Conservation (phyloP, 2,329 filamentous ascomycete species). For the Colletotrichum kahawae region DNA sequence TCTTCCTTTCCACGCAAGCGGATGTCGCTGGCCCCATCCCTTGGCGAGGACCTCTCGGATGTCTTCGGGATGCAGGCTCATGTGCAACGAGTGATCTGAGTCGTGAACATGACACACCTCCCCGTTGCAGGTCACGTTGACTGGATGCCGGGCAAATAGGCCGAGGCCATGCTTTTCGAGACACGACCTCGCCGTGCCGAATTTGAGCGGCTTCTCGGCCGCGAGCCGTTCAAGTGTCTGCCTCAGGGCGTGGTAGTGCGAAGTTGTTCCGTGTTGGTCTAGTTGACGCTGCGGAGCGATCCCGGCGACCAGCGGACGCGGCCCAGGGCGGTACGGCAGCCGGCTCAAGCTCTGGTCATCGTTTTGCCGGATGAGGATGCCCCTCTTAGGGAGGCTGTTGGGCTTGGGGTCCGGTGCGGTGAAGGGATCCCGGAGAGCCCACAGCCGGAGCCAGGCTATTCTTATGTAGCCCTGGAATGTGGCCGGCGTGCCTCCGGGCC, state of each 20-base stretch:
- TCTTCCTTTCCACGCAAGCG: constrained; percentile 70
- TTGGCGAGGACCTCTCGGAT: constrained; percentile 73
- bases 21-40: constrained; percentile 80
- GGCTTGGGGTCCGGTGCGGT: constrained; percentile 58
- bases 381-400: constrained; percentile 55
- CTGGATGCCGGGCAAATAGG: constrained; percentile 70
- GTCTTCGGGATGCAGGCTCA: constrained; percentile 81
- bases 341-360: constrained; percentile 26
- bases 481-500: constrained; percentile 79
- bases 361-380: constrained; percentile 56
- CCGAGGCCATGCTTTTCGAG: constrained; percentile 84
- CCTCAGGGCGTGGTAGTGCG: constrained; percentile 61
- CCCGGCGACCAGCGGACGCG: constrained; percentile 71
- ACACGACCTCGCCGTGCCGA: constrained; percentile 72
- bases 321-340: constrained; percentile 67
- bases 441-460: constrained; percentile 74
- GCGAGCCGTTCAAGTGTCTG: constrained; percentile 58
- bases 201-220: constrained; percentile 44
- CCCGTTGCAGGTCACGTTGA: constrained; percentile 76
- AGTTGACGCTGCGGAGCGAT: constrained; percentile 84
- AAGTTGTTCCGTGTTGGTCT: constrained; percentile 64
- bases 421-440: constrained; percentile 75
- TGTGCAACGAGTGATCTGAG: constrained; percentile 77
- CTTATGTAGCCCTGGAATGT: constrained; percentile 76
- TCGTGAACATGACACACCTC: constrained; percentile 84